phyloP scores from a whole-genome alignment of 768 basidiomycete genomes.

The Strobilomyces echinocephalus region DNA sequence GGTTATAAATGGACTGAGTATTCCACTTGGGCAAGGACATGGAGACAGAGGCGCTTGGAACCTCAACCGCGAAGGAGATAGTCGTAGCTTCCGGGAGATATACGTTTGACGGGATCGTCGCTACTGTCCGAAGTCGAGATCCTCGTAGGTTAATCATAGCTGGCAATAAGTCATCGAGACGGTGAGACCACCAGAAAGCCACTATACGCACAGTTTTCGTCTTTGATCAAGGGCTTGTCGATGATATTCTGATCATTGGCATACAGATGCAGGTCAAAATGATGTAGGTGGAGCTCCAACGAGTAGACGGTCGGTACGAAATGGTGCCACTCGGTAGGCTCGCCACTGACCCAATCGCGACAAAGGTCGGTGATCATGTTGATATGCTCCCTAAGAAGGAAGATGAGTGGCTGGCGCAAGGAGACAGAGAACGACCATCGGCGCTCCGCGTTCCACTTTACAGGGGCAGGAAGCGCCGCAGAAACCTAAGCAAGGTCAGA shows the following conservation, averaged over 20 bases:
- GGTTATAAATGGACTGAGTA: conserved; percentile 67
- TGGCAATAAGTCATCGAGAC: conserved; percentile 27
- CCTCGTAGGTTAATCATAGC: conserved; percentile 73
- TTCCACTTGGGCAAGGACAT: conserved; percentile 88
- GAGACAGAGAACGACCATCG: conserved; percentile 75
- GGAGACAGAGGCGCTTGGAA: conserved; percentile 50
- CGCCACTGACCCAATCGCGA: conserved; percentile 86
- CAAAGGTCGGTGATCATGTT: conserved; percentile 93
- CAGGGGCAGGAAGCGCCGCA: conserved; percentile 71
- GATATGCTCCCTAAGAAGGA: conserved; percentile 86
- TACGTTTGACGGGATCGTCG: conserved; percentile 61
- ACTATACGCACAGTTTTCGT: conserved; percentile 71
- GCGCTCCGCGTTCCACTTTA: conserved; percentile 77
- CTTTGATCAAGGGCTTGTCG: conserved; percentile 72
- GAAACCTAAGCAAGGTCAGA: conserved; percentile 44
- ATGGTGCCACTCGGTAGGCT: conserved; percentile 70
- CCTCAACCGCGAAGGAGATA: conserved; percentile 60
- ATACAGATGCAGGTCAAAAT: conserved; percentile 75
- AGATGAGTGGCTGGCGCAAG: conserved; percentile 67
- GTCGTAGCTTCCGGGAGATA: conserved; percentile 68
- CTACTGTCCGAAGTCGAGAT: conserved; percentile 43
- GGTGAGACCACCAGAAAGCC: background rate
- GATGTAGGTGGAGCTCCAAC: conserved; percentile 64
- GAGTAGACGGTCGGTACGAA: conserved; percentile 82
- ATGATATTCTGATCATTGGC: conserved; percentile 97